Evolutionary conservation across 768 basidiomycete genomes (phyloP), one percentile per base, ranked within the genome.

Genomic region (Neoboletus subvelutipes): DNA sequence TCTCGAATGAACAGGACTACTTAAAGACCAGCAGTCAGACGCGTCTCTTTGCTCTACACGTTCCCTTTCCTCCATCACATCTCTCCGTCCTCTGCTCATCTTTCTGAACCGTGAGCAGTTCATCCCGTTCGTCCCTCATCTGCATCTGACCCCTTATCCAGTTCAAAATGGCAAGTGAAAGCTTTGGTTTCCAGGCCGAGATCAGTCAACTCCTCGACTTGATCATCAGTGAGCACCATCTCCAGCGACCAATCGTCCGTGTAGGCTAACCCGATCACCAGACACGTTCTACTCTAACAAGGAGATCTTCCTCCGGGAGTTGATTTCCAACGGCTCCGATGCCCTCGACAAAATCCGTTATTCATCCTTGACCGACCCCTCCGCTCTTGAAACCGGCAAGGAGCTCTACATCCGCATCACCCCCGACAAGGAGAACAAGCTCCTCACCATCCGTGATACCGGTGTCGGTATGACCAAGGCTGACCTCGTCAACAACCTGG

Each of bases 231-330:
- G 70, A 57, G 90, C 77, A 12, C 52, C 45, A 1, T 39, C 34
- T 45, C 24, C 4, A 40, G 28, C 58, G 45, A 17, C 51, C 22
- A 26, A 52, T 41, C n/a, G 1, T 34, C 3, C 2, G 2, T 43
- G 45, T 45, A 4, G 31, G 50, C 52, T 70, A 29, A 68, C 45
- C 5, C 10, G 52, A 40, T 67, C 45, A 11, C 20, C 63, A 92
- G 91, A 98, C 83, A 98, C 96, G 61, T 98, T 98, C 87, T 99
- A 98, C 87, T 97, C 94, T 60, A 98, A 99, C 88, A 99, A 99
- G 83, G 96, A 98, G 80, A 98, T 99, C 76, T 98, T 98, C 86
- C 88, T 99, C 66, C 92, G 97, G 74, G 97, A 98, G 78, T 61
- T 98, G 66, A 98, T 96, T 77, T 98, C 96, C 63, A 98, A 98